Base-by-base conservation (phyloP, 495 filamentous ascomycete genomes). In the Podospora bellae-mahoneyi region DNA sequence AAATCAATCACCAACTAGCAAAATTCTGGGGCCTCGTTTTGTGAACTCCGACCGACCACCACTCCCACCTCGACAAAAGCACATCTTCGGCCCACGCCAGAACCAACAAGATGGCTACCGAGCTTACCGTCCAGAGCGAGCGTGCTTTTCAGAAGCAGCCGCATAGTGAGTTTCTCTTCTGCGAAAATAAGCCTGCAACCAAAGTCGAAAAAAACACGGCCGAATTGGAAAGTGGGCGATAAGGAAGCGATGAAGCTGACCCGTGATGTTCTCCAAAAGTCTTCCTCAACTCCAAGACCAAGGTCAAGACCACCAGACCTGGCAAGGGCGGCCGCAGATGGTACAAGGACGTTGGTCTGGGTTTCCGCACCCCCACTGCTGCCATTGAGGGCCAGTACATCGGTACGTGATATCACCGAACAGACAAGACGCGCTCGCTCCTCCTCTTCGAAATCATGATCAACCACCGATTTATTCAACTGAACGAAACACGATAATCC, bases 331-430 rank as follows among this genome's bases (percentile, higher is more conserved):
- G 91, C 73, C 89, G 93, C 77, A 89, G 95, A 93, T 99, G 93
- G 93, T 98, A 93, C 84, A 99, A 99, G 91, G 96, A 99, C 78
- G 92, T 99, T 78, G 95, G 95, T 80, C 85, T 99, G 81, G 95
- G 95, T 74, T 98, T 99, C 90, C 89, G 91, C 83, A 98, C 96
- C 79, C 95, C 95, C 78, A 93, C 92, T 88, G 91, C 86, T 75
- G 95, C 95, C 77, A 98, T 99, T 87, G 93, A 97, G 84, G 95
- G 95, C 79, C 89, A 81, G 80, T 99, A 97, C 86, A 99, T 99
- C 82, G 94, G 94, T 98, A 96, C 85, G 92, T 86, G 56, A 15
- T n/a, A 65, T 48, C 39, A 48, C 39, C 39, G 39, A 48, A 13
- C 39, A 48, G 2, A 23, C 54, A 6, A 56, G 68, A 60, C 62